Base-by-base conservation (phyloP, 345 rosid species). In the Cochlearia excelsa region DNA sequence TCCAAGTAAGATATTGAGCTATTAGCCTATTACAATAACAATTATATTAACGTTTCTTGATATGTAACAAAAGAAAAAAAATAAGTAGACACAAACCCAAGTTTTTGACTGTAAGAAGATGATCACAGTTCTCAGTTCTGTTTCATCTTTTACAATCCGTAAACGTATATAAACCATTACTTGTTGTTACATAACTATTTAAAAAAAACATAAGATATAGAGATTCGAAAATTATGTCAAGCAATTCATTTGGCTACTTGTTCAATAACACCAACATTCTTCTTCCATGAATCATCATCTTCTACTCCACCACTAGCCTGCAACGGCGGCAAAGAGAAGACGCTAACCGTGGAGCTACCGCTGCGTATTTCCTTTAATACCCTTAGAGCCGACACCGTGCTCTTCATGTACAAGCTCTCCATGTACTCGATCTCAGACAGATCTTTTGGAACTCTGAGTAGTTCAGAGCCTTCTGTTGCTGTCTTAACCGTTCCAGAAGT, bases 321-420 rank as follows among this genome's bases (percentile, higher is more conserved):
- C 26, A 89, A 65, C 0, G 99, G 99, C 5, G 99, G 99, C 81
- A 93, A 71, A 0, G 97, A 93, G 41, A 86, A 93, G 6, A 64
- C 76, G 52, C 95, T 89, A 0, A 87, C 95, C 0, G 99, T 89
- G 6, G 99, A 93, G 77, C 97, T 93, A 7, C 79, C 62, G 0
- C 88, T 93, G 50, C 99, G 76, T 27, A 92, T 92, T 46, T 92
- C 83, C 59, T 84, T 83, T 74, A 89, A 61, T 39, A 76, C 86
- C 7, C 92, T 68, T 38, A 89, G 59, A 6, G 97, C 99, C 5
- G 99, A 81, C 2, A 93, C 71, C 0, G 95, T 77, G 51, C 97
- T 85, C 71, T 93, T 93, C 97, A 93, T 93, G 39, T 85, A 80
- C 0, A 80, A 68, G 16, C 88, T 82, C 77, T 90, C 84, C 81